Evolutionary conservation across 441 rosid genomes (phyloP).

Genomic region (Erodium trifolium): DNA sequence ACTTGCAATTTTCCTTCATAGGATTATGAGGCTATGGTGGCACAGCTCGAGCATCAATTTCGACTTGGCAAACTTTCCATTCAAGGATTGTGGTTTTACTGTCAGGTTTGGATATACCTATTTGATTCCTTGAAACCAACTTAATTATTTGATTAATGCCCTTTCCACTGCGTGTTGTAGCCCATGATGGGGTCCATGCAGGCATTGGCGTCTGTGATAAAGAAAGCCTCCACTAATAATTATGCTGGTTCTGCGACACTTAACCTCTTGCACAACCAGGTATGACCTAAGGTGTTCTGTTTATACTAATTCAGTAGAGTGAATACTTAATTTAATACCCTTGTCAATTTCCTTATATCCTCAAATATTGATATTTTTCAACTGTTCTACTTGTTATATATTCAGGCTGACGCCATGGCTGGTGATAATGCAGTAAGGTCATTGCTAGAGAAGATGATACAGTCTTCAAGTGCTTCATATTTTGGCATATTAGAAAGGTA

Average conservation of each 20-base stretch:
- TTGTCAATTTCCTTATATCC: background rate
- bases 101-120: conserved; percentile 59
- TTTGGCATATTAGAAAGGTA: conserved; percentile 92
- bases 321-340: background rate
- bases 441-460: conserved; percentile 88
- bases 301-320: background rate
- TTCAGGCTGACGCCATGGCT: conserved; percentile 91
- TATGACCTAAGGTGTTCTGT: conserved; percentile 12
- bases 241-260: conserved; percentile 86
- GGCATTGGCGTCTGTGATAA: conserved; percentile 68
- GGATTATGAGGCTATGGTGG: conserved; percentile 95
- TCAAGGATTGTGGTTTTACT: conserved; percentile 97
- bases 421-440: conserved; percentile 93
- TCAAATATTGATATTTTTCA: background rate
- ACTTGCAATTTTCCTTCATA: conserved; percentile 16
- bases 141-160: conserved; percentile 18
- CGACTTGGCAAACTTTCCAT: conserved; percentile 91
- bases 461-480: conserved; percentile 89
- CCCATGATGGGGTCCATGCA: conserved; percentile 92
- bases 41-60: conserved; percentile 96
- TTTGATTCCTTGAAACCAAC: conserved; percentile 11
- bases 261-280: conserved; percentile 95
- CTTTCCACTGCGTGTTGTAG: conserved; percentile 34
- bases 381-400: conserved; percentile 23
- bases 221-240: conserved; percentile 65